Conservation (phyloP, 208 protist species). For the Trypanosoma rangeli region DNA sequence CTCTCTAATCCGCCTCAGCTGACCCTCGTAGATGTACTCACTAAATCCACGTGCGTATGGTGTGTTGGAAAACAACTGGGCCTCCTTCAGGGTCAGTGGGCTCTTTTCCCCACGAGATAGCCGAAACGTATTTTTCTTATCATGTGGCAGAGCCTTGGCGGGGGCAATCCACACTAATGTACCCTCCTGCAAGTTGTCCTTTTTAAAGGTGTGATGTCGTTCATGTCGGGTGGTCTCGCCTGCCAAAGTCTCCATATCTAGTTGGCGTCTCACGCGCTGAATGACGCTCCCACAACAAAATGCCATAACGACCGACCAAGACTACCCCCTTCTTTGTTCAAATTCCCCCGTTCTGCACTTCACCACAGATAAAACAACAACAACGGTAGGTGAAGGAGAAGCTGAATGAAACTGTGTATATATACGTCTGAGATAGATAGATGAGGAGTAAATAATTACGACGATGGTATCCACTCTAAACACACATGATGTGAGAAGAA, state of each 20-base stretch:
- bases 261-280: slow-evolving; percentile 12
- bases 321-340: neutral
- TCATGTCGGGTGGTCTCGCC: neutral
- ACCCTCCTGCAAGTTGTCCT: slow-evolving; percentile 6
- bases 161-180: slow-evolving; percentile 27
- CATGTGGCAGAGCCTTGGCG: neutral
- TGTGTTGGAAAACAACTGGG: slow-evolving; percentile 16
- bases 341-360: neutral
- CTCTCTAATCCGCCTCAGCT: slow-evolving; percentile 1
- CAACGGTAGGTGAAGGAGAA: too few species aligned
- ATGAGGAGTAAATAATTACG: too few species aligned
- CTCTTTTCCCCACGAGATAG: slow-evolving; percentile 19
- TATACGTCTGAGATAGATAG: too few species aligned
- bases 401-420: too few species aligned
- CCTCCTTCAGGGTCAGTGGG: slow-evolving; percentile 2
- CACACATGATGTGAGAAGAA: too few species aligned
- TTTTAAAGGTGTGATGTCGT: neutral
- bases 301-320: neutral
- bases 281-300: slow-evolving; percentile 11
- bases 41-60: slow-evolving; percentile 19
- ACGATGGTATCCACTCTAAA: too few species aligned
- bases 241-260: slow-evolving; percentile 3
- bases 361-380: too few species aligned
- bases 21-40: slow-evolving; percentile 28
- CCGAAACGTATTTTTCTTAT: slow-evolving; percentile 12